Evolutionary conservation across 495 filamentous ascomycete genomes (phyloP).

Genomic region (Neurospora sp.): DNA sequence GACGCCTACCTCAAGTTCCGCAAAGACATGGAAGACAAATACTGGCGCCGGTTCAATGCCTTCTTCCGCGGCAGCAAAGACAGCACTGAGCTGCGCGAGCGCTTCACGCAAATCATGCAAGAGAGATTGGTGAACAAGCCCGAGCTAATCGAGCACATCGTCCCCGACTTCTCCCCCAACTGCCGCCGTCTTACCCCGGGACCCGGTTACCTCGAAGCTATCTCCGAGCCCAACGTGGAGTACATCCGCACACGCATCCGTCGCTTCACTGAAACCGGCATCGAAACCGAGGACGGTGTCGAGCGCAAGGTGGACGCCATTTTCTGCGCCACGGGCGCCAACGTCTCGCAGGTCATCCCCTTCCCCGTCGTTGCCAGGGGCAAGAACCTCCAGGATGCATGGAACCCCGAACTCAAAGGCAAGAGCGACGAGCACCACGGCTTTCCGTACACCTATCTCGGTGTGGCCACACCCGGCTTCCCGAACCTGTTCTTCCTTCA

Average conservation of each 20-base stretch:
- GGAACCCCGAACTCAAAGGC: constrained; percentile 14
- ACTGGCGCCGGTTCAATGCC: constrained; percentile 45
- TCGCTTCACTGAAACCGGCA: constrained; percentile 45
- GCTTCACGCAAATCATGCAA: constrained; percentile 43
- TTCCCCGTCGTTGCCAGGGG: constrained; percentile 47
- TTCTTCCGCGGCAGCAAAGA: constrained; percentile 45
- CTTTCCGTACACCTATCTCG: constrained; percentile 56
- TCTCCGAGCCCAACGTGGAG: constrained; percentile 52
- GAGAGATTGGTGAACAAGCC: constrained; percentile 43
- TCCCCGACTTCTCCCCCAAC: constrained; percentile 56
- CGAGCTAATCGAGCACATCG: constrained; percentile 42
- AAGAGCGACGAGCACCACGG: constrained; percentile 37
- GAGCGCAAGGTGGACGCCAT: constrained; percentile 45
- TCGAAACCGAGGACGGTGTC: constrained; percentile 43
- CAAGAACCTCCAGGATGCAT: constrained; percentile 37
- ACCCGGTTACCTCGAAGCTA: constrained; percentile 60
- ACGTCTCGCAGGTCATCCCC: constrained; percentile 46
- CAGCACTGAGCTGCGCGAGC: constrained; percentile 37
- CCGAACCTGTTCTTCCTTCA: constrained; percentile 55
- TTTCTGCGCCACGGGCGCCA: constrained; percentile 62
- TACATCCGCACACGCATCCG: constrained; percentile 49
- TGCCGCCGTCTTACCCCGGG: constrained; percentile 65
- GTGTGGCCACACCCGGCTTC: constrained; percentile 49
- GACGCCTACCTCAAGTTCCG: constrained; percentile 31
- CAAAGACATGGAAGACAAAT: constrained; percentile 44